Base-by-base conservation (phyloP, 1,284 basidiomycete genomes). In the Coniophora puteana region DNA sequence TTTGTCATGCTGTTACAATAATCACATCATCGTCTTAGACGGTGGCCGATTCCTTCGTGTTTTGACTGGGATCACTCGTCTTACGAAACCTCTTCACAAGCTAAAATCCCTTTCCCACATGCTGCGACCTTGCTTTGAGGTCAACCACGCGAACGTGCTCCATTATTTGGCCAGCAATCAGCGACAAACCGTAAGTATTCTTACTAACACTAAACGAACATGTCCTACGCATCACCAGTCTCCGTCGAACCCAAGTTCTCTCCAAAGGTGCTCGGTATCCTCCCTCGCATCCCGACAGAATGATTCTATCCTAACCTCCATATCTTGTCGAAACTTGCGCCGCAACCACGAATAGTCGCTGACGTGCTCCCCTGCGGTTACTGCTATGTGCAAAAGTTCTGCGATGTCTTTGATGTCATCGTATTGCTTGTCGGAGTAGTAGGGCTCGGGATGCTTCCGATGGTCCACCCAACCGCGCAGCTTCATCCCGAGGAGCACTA, bases 381-480 rank as follows among this genome's bases (percentile, higher is more conserved):
- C 37, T 4, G 61, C 68, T 17, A 75, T 50, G 7, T 50, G 46
- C 38, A 76, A 48, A 23, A 78, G 51, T 32, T 65, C 59, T 10
- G 57, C 51, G 33, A 78, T 65, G 51, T 77, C 74, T 12, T 43
- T 47, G 32, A 63, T 66, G 46, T 78, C 76, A 5, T 58, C 46
- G 18, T 59, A 52, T 43, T 69, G 61, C 52, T 74, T 76, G 4
- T 40, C 46, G 22, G 48, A 50, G 54, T 69, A 62, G 33, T 66
- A 52, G 3, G 29, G 16, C 24, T 63, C 57, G 4, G 38, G 16
- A 17, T 69, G 63, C 2, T 46, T 50, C 10, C 62, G 51, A 43
- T 76, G 74, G 49, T 77, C 69, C 14, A 57, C 49, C 76, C 76
- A 78, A 1, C 62, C 73, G 44, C 72, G 66, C 4, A 78, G 57